phyloP scores from a whole-genome alignment of 2,329 filamentous ascomycete species.

The Xylariaceae sp. region DNA sequence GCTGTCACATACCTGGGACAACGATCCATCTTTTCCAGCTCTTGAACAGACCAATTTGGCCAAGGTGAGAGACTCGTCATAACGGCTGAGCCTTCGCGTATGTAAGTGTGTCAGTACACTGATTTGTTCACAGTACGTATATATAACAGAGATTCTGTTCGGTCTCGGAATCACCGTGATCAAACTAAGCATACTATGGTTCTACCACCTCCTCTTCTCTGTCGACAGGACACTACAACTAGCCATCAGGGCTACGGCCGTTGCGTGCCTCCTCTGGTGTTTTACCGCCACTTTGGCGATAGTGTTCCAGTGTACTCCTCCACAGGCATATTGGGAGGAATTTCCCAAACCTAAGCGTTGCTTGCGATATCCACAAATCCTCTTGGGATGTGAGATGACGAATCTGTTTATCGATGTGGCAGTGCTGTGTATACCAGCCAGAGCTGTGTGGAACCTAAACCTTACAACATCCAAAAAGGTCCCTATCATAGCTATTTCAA shows the following conservation, averaged over 20 bases:
- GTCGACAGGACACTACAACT: neutral
- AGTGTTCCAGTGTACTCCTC: constrained; percentile 5
- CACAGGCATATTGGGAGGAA: constrained; percentile 9
- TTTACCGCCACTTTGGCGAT: neutral
- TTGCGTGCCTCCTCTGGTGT: constrained; percentile 1
- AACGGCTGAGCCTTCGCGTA: neutral
- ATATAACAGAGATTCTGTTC: neutral
- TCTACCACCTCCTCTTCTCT: neutral
- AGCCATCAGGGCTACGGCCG: neutral
- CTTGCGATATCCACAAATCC: constrained; percentile 2
- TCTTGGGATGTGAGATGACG: constrained; percentile 11
- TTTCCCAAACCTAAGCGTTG: constrained; percentile 5
- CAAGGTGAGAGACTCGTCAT: neutral
- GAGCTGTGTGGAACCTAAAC: constrained; percentile 4
- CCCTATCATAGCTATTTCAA: constrained; percentile 4
- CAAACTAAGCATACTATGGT: neutral
- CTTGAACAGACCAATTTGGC: neutral
- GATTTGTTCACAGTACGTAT: neutral
- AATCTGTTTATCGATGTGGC: constrained; percentile 14
- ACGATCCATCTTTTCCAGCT: neutral
- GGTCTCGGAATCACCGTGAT: neutral
- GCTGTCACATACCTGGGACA: neutral
- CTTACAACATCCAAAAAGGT: constrained; percentile 7
- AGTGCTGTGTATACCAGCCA: constrained; percentile 10
- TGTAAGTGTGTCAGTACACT: no score